Evolutionary conservation across 768 basidiomycete species (phyloP).

Genomic region (Cystobasidium onofrii): DNA sequence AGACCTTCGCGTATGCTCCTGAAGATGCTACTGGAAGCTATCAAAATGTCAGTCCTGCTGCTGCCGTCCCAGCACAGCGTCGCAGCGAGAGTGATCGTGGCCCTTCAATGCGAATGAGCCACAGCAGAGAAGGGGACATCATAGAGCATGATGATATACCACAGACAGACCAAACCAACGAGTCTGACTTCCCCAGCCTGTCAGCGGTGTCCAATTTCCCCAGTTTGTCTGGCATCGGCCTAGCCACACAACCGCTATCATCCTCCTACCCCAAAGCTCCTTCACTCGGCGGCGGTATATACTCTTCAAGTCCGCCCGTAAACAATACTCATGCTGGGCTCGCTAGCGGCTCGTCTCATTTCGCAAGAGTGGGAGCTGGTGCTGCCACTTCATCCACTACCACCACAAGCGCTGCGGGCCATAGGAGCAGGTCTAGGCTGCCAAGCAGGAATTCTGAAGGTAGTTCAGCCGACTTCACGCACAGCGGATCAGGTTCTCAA

Average conservation of each 20-base stretch:
- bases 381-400: conserved; percentile 12
- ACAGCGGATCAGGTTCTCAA: background rate
- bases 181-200: background rate
- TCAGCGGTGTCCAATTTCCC: conserved; percentile 2
- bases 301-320: conserved; percentile 1
- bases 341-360: background rate
- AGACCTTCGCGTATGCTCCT: background rate
- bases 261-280: background rate
- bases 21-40: background rate
- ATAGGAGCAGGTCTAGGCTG: background rate
- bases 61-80: background rate
- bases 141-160: too few relatives aligned
- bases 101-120: background rate
- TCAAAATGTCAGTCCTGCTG: background rate
- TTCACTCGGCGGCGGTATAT: background rate
- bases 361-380: background rate
- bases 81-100: background rate
- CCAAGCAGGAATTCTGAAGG: background rate
- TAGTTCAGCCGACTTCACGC: background rate
- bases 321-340: background rate
- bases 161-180: background rate
- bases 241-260: background rate
- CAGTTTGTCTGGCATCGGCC: conserved; percentile 3
- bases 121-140: background rate
- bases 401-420: background rate